Evolutionary conservation across 805 yeast species (phyloP).

Genomic region (Metahyphopichia silvanorum): DNA sequence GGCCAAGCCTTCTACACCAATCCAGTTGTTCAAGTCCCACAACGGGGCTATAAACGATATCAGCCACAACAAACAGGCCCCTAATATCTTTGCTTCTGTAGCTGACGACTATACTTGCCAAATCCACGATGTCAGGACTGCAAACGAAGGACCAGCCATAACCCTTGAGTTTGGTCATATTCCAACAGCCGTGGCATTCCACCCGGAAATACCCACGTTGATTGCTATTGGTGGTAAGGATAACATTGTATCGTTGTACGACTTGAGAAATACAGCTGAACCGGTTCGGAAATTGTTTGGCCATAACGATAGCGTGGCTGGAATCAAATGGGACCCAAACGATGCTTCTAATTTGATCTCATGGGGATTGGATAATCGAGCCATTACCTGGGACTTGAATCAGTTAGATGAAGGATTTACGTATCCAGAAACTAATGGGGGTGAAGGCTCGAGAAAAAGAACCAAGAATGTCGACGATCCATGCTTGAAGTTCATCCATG

Average conservation of each 20-base stretch:
- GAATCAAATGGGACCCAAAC: slow-evolving; percentile 49
- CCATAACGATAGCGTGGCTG: slow-evolving; percentile 45
- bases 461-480: slow-evolving; percentile 61
- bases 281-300: slow-evolving; percentile 69
- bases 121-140: slow-evolving; percentile 54
- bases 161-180: slow-evolving; percentile 46
- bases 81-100: slow-evolving; percentile 60
- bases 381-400: slow-evolving; percentile 71
- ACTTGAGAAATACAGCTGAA: slow-evolving; percentile 56
- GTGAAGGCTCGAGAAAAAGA: slow-evolving; percentile 52
- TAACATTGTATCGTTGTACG: slow-evolving; percentile 70
- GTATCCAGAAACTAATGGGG: slow-evolving; percentile 27
- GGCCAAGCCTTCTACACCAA: slow-evolving; percentile 41
- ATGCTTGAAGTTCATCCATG: slow-evolving; percentile 74
- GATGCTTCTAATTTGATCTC: slow-evolving; percentile 55
- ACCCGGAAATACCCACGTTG: slow-evolving; percentile 50
- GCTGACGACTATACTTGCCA: slow-evolving; percentile 65
- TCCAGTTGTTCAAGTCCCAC: slow-evolving; percentile 49
- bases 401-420: slow-evolving; percentile 52
- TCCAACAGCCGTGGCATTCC: slow-evolving; percentile 69
- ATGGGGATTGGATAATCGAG: slow-evolving; percentile 62
- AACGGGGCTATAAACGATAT: slow-evolving; percentile 63
- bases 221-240: slow-evolving; percentile 80
- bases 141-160: slow-evolving; percentile 39
- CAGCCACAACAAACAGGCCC: slow-evolving; percentile 47